A percentile compares a stretch with the other conserved stretches of the same genome.
Conservation (phyloP, 2,329 filamentous ascomycete species). For the Cercospora zeae-maydis region DNA sequence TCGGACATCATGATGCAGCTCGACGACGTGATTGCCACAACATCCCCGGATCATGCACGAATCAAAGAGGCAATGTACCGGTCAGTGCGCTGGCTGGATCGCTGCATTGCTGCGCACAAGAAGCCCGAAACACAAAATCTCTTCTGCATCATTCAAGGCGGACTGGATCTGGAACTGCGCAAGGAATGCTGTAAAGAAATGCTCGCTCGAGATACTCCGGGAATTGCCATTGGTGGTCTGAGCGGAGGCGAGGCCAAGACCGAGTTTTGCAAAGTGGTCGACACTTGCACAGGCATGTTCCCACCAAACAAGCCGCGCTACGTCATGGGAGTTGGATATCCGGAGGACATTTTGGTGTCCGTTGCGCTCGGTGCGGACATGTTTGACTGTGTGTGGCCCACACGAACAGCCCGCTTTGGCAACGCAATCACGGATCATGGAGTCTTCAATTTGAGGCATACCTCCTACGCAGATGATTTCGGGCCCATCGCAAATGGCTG, state of each 20-base stretch:
- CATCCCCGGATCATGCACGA: conserved; percentile 78
- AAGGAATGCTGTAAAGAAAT: conserved; percentile 80
- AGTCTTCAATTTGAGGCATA: conserved; percentile 78
- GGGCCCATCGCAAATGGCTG: conserved; percentile 79
- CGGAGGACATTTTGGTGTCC: conserved; percentile 90
- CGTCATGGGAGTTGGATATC: conserved; percentile 97
- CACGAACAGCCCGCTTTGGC: conserved; percentile 89
- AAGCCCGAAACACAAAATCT: conserved; percentile 82
- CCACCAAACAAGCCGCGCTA: conserved; percentile 94
- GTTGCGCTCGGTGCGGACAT: conserved; percentile 94
- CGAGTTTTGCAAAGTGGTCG: conserved; percentile 82
- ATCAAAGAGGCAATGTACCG: conserved; percentile 95
- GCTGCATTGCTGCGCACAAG: conserved; percentile 86
- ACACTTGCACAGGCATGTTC: conserved; percentile 76
- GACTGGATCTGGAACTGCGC: conserved; percentile 81
- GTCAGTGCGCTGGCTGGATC: conserved; percentile 91
- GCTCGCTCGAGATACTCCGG: conserved; percentile 85
- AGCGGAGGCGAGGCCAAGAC: conserved; percentile 93
- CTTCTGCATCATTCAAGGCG: conserved; percentile 98
- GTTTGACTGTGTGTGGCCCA: conserved; percentile 99
- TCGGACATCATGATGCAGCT: conserved; percentile 99
- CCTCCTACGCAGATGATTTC: conserved; percentile 74
- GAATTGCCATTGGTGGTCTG: conserved; percentile 92
- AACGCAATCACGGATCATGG: conserved; percentile 83
- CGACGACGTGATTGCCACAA: conserved; percentile 95